These are phyloP conservation scores for Leccinum solheimii DNA, from an alignment of 1,284 basidiomycete species.

Conservation along the genomic window DNA sequence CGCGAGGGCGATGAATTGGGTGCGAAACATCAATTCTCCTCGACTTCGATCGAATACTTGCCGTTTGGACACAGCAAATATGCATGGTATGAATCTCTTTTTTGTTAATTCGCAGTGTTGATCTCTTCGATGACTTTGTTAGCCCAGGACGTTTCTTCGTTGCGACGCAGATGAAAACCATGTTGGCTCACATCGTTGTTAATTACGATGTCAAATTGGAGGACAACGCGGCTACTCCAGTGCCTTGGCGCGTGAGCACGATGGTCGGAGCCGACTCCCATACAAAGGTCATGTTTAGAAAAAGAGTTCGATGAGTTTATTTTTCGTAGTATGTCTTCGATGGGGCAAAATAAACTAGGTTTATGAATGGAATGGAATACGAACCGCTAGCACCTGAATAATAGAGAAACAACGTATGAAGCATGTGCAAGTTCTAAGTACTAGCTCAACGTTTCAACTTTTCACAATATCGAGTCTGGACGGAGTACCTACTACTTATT, in stretches of 20 bases:
- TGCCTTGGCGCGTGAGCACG: not conserved
- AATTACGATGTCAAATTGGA: not conserved
- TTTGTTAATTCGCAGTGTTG: not conserved
- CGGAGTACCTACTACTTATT: no score
- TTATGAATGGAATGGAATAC: not conserved
- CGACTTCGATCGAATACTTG: not conserved
- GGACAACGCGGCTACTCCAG: not conserved
- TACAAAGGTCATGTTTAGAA: not conserved
- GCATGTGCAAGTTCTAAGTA: no score
- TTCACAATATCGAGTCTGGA: no score
- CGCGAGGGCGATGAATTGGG: not conserved
- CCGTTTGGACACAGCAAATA: not conserved
- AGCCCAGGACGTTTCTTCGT: not conserved
- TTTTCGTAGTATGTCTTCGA: not conserved
- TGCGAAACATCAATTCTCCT: not conserved
- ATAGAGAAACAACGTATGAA: no score
- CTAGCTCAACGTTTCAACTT: no score
- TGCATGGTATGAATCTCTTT: not conserved
- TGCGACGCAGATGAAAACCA: not conserved
- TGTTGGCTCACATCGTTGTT: not conserved
- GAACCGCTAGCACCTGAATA: no score
- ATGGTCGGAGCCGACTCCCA: not conserved
- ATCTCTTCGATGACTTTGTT: not conserved
- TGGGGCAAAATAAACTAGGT: not conserved
- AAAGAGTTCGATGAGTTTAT: not conserved